A percentile compares a stretch with the other conserved stretches of the same genome.
Conservation (phyloP, 306 rosid species). For the Dryas alaskensis region DNA sequence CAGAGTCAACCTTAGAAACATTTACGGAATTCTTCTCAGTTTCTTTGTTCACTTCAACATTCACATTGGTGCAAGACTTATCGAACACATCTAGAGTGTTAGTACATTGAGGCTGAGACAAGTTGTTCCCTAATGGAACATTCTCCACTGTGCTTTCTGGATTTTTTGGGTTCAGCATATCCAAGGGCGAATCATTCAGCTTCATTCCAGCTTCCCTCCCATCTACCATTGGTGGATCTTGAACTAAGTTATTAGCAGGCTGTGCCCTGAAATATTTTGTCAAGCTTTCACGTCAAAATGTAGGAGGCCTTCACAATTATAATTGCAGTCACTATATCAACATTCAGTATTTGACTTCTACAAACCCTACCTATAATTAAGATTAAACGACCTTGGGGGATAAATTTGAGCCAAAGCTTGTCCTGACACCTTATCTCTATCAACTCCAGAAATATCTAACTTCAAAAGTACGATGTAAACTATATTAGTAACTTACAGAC, state of each 20-base stretch:
- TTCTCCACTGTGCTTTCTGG: constrained; percentile 27
- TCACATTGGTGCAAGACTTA: constrained; percentile 31
- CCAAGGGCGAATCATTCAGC: constrained; percentile 32
- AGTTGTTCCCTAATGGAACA: constrained; percentile 15
- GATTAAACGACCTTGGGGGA: constrained; percentile 34
- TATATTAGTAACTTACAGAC: constrained; percentile 20
- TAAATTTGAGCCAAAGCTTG: constrained; percentile 62
- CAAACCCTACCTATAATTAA: constrained; percentile 47
- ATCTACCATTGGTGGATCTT: constrained; percentile 26
- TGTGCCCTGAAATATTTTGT: constrained; percentile 44
- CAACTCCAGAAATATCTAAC: constrained; percentile 71
- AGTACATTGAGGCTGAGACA: constrained; percentile 15
- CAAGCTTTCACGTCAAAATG: constrained; percentile 22
- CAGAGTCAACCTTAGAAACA: constrained; percentile 31
- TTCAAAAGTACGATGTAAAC: constrained; percentile 39
- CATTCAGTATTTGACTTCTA: constrained; percentile 12
- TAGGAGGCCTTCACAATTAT: constrained; percentile 7
- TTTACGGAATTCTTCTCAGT: constrained; percentile 32
- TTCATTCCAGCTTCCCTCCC: constrained; percentile 41
- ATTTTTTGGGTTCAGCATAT: constrained; percentile 30
- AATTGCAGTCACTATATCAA: constrained; percentile 20
- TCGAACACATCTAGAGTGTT: constrained; percentile 22
- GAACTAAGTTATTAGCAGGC: constrained; percentile 37
- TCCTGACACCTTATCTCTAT: constrained; percentile 82
- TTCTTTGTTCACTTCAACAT: constrained; percentile 35